phyloP scores from a whole-genome alignment of 2,329 filamentous ascomycete species.

The Stagonosporopsis vannaccii region DNA sequence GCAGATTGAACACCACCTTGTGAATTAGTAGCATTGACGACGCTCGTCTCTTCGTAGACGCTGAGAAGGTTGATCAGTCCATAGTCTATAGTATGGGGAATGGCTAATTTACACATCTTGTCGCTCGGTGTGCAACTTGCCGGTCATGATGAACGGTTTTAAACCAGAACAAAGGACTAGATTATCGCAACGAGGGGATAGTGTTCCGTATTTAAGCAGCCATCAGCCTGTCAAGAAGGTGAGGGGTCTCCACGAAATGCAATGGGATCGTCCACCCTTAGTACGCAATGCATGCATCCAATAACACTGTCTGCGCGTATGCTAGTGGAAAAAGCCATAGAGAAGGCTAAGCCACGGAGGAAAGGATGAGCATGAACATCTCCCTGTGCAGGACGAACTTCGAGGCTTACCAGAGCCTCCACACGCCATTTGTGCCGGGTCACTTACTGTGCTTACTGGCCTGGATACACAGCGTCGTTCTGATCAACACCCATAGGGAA shows the following conservation, averaged over 20 bases:
- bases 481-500: neutral
- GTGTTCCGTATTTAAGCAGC: constrained; percentile 1
- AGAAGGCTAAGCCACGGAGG: constrained; percentile 4
- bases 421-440: neutral
- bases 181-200: neutral
- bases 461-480: neutral
- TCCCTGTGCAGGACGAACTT: neutral
- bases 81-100: neutral
- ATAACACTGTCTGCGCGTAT: neutral
- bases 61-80: constrained; percentile 14
- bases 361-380: constrained; percentile 1
- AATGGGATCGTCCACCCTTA: neutral
- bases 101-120: constrained; percentile 21
- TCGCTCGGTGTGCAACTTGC: constrained; percentile 20
- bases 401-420: constrained; percentile 6
- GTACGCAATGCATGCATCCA: neutral
- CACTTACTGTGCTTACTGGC: neutral
- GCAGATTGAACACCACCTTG: constrained; percentile 10
- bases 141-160: constrained; percentile 14
- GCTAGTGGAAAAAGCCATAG: neutral
- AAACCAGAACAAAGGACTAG: neutral
- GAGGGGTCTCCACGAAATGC: constrained; percentile 6
- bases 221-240: neutral
- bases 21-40: constrained; percentile 10
- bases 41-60: constrained; percentile 17